Conservation (phyloP, 208 protist genomes). For the Crithidia thermophila region DNA sequence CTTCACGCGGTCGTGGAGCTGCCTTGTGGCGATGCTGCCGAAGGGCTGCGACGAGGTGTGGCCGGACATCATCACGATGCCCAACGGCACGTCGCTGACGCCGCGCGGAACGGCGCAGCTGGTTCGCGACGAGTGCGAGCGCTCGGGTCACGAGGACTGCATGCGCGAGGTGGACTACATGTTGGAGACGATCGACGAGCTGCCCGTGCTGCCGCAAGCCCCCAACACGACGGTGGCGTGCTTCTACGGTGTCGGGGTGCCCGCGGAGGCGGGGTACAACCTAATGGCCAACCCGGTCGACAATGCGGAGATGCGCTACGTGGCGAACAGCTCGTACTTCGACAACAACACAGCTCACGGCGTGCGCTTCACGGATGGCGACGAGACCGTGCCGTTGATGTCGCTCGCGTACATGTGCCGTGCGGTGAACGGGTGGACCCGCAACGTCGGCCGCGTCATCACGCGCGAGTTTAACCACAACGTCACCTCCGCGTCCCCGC, state of each 20-base stretch:
- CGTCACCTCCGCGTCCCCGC: slow-evolving; percentile 18
- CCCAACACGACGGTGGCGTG: slow-evolving; percentile 86
- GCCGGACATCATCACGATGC: slow-evolving; percentile 46
- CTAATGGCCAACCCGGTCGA: slow-evolving; percentile 23
- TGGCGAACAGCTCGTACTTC: slow-evolving; percentile 37
- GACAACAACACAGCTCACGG: slow-evolving; percentile 40
- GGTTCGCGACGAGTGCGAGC: slow-evolving; percentile 44
- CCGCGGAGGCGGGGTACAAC: slow-evolving; percentile 84
- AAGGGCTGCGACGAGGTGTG: slow-evolving; percentile 57
- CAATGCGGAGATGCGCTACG: slow-evolving; percentile 14
- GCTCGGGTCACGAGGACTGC: slow-evolving; percentile 58
- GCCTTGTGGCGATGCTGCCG: slow-evolving; percentile 73
- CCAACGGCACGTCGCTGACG: slow-evolving; percentile 57
- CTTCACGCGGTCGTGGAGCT: slow-evolving; percentile 76
- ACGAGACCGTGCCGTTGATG: slow-evolving; percentile 91
- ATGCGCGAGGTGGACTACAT: slow-evolving; percentile 39
- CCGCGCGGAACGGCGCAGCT: slow-evolving; percentile 36
- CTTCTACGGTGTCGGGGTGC: slow-evolving; percentile 89
- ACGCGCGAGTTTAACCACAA: slow-evolving; percentile 82
- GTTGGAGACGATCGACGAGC: slow-evolving; percentile 34
- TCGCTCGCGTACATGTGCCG: slow-evolving; percentile 93
- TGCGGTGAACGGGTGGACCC: slow-evolving; percentile 82
- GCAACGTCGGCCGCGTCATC: slow-evolving; percentile 79
- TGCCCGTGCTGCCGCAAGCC: slow-evolving; percentile 79
- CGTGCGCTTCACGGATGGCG: slow-evolving; percentile 77